A percentile compares a stretch with the other conserved stretches of the same genome.
These are phyloP conservation scores for Tolypocladium tropicale DNA, from an alignment of 2,329 filamentous ascomycete species.

Conservation along the genomic window DNA sequence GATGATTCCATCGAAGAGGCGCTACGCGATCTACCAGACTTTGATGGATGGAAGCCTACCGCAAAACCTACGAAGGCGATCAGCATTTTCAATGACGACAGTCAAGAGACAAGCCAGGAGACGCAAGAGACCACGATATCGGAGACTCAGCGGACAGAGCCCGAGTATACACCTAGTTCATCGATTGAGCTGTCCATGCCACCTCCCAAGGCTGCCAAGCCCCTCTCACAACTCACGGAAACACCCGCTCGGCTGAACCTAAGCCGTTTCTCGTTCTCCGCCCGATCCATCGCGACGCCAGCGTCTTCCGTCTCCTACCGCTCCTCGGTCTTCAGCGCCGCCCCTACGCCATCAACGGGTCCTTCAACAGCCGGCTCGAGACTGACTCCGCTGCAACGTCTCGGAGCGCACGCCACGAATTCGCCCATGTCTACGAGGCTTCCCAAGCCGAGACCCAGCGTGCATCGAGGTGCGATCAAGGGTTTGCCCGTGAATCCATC, in stretches of 20 bases:
- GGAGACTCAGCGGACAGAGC: constrained; percentile 13
- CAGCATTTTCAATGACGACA: constrained; percentile 35
- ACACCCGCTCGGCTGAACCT: constrained; percentile 21
- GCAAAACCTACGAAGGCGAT: constrained; percentile 25
- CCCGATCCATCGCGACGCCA: constrained; percentile 19
- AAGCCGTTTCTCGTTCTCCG: constrained; percentile 24
- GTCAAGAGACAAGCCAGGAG: constrained; percentile 9
- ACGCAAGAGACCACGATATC: constrained; percentile 4
- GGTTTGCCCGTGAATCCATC: constrained; percentile 39
- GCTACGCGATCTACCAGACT: constrained; percentile 38
- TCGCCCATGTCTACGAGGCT: constrained; percentile 16
- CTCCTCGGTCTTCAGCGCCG: constrained; percentile 25
- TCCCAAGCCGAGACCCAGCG: constrained; percentile 15
- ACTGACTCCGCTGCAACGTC: constrained; percentile 43
- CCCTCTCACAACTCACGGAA: constrained; percentile 11
- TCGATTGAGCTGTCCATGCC: constrained; percentile 15
- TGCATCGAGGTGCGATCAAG: constrained; percentile 16
- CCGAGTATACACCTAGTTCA: constrained; percentile 10
- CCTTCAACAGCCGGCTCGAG: constrained; percentile 32
- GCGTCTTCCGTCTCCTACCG: constrained; percentile 21
- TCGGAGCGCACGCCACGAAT: constrained; percentile 34
- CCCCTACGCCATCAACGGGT: constrained; percentile 29
- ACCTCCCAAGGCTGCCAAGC: constrained; percentile 14
- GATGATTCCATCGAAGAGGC: constrained; percentile 49
- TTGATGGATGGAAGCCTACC: constrained; percentile 34